Base-by-base conservation (phyloP, 179 eudicot species). In the Beta corolliflora region DNA sequence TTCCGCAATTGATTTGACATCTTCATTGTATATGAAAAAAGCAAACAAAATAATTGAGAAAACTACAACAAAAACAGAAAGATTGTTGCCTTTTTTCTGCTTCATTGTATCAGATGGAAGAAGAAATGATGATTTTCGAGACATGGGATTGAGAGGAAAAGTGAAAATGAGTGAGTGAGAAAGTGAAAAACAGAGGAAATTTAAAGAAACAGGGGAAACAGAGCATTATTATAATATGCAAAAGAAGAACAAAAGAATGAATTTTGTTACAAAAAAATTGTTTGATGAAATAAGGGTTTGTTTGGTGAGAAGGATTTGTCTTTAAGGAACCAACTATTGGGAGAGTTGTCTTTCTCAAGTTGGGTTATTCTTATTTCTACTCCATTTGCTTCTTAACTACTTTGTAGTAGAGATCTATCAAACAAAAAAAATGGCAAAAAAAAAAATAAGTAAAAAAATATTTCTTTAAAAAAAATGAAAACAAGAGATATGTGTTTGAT, bases 1-100 rank as follows among this genome's bases (percentile, higher is more conserved):
- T 46, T 95, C 94, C 0, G 97, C 94, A 9, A 95, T 88, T 45
- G 99, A 91, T 76, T 93, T 93, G 9, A 92, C 89, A 85, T 93
- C 94, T 63, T 95, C 98, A 66, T 90, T 95, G 91, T 95, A 95
- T 87, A 95, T 88, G 88, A 93, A 95, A 78, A 93, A 89, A 0
- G 92, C 97, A 65, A 94, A 92, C 58, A 95, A 88, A 74, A 95
- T 83, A 0, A 91, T 77, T 3, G 97, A 90, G 82, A 87, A 90
- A 3, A 94, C 91, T 1, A 91, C 90, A 8, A 91, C 88, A 76
- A 90, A 91, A 2, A 91, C 81, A 7, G 97, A 89, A 68, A 92
- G 88, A 64, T 90, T 89, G 78, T 73, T 89, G 63, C 74, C 36
- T 61, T 84, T 85, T 79, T 83, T 77, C 58, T 79, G 89, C 84